Percentiles rank a stretch among this genome's conserved stretches.
phyloP scores from a whole-genome alignment of 2,329 filamentous ascomycete genomes.

The Epichloe gansuensis region DNA sequence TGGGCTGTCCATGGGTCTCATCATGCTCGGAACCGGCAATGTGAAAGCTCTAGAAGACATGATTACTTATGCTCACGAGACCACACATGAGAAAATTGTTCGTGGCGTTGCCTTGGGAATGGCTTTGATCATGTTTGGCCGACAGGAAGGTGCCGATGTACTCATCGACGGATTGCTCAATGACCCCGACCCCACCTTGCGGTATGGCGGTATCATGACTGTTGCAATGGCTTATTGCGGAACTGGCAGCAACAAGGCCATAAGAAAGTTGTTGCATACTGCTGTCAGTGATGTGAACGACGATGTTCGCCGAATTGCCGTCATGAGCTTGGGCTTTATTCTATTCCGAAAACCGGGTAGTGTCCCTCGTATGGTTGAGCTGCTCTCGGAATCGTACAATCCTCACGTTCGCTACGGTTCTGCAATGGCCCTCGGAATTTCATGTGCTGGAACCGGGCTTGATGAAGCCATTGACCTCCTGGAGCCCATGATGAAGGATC shows the following conservation, averaged over 20 bases:
- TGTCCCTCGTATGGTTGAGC: conserved; percentile 96
- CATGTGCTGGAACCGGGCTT: conserved; percentile 88
- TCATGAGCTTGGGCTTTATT: conserved; percentile 97
- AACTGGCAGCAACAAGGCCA: conserved; percentile 96
- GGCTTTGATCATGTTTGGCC: conserved; percentile 96
- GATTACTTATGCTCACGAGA: conserved; percentile 96
- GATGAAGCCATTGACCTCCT: conserved; percentile 94
- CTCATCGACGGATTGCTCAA: conserved; percentile 87
- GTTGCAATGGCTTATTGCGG: conserved; percentile 95
- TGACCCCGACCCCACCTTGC: conserved; percentile 83
- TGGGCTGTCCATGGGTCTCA: conserved; percentile 88
- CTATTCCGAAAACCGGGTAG: conserved; percentile 95
- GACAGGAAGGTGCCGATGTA: conserved; percentile 88
- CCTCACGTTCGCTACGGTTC: conserved; percentile 96
- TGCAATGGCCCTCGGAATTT: conserved; percentile 96
- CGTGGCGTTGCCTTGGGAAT: conserved; percentile 91
- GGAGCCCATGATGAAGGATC: conserved; percentile 99
- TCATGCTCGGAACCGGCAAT: conserved; percentile 98
- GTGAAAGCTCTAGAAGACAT: conserved; percentile 88
- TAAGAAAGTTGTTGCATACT: conserved; percentile 86
- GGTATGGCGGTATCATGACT: conserved; percentile 98
- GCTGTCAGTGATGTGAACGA: conserved; percentile 98
- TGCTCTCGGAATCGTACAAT: conserved; percentile 97
- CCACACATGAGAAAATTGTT: conserved; percentile 97
- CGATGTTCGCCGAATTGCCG: conserved; percentile 87